Evolutionary conservation across 192 early-diverging fungal genomes (phyloP), one percentile per base, ranked within the genome.

Genomic region (Lobulomyces angularis): DNA sequence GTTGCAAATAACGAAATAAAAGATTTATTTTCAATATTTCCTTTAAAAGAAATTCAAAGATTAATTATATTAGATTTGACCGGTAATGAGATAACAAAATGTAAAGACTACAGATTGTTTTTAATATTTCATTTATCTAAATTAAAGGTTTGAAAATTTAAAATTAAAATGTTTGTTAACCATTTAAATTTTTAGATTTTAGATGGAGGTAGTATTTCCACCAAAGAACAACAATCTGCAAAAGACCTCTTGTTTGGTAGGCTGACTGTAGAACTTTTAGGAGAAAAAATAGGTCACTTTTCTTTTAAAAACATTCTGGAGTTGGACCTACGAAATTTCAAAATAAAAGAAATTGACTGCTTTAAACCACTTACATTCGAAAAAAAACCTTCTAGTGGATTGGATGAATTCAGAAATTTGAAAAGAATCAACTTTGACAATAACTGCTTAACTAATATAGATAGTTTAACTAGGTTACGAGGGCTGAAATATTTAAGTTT

Each of bases 31-130:
- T 67, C 55, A 40, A 71, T 72, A 11, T 74, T 76, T 43, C 62
- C 68, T 17, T 47, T 77, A 6, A 80, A 76, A 33, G 71, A 70
- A 20, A 53, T 77, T 1, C 65, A 62, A 3, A 49, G 65, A 1
- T 37, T 77, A 25, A 74, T 77, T 37, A 71, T 77, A 19, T 43
- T 77, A 7, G 74, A 77, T 59, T 55, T 77, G 18, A 75, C 71
- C n/a, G 72, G 72, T 16, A 77, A 77, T 39, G 29, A 48, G 8
- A 64, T 77, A 0, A 75, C 67, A 40, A 47, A 69, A 27, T 29
- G 58, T 3, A 29, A 46, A 19, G 67, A 59, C 47, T 77, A 72
- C 42, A 41, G 71, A 16, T 56, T 77, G 27, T 77, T 77, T 41
- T 65, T 58, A 1, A 69, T 76, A 18, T 77, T 67, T 47, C 71